Evolutionary conservation across 2,329 filamentous ascomycete species (phyloP).

Genomic region (Ophiostoma angusticollis): DNA sequence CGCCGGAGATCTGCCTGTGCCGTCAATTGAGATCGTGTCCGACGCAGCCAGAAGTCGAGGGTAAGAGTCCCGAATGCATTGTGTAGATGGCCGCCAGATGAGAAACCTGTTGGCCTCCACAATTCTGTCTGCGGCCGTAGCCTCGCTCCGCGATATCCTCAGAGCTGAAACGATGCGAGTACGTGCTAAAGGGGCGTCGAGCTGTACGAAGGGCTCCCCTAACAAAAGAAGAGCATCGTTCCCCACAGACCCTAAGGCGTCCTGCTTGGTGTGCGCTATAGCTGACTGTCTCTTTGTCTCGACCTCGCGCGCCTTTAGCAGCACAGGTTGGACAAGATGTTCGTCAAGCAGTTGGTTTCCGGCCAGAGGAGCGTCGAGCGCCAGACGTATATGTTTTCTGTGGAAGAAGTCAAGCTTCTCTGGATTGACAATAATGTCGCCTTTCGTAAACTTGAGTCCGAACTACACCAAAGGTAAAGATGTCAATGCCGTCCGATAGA

Average conservation of each 20-base stretch:
- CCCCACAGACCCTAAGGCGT: no score
- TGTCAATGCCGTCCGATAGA: slow-evolving; percentile 11
- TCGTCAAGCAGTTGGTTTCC: slow-evolving; percentile 9
- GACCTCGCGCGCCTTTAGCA: slow-evolving; percentile 10
- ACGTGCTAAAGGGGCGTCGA: not conserved
- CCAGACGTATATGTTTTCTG: slow-evolving; percentile 16
- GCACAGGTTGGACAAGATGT: slow-evolving; percentile 15
- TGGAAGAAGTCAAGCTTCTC: slow-evolving; percentile 75
- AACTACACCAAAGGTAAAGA: slow-evolving; percentile 39
- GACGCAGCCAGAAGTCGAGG: not conserved
- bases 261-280: not conserved
- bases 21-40: slow-evolving; percentile 1
- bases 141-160: slow-evolving; percentile 11
- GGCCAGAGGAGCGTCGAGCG: slow-evolving; percentile 10
- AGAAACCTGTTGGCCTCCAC: slow-evolving; percentile 16
- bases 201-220: not conserved
- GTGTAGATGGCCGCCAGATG: slow-evolving; percentile 16
- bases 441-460: slow-evolving; percentile 76
- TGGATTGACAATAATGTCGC: slow-evolving; percentile 71
- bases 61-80: slow-evolving; percentile 5
- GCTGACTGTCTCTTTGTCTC: slow-evolving; percentile 4
- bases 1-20: not conserved
- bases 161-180: slow-evolving; percentile 11
- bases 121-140: slow-evolving; percentile 3
- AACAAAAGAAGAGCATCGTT: not conserved